Evolutionary conservation across 768 basidiomycete species (phyloP).

Genomic region (Suillus clintonianus): DNA sequence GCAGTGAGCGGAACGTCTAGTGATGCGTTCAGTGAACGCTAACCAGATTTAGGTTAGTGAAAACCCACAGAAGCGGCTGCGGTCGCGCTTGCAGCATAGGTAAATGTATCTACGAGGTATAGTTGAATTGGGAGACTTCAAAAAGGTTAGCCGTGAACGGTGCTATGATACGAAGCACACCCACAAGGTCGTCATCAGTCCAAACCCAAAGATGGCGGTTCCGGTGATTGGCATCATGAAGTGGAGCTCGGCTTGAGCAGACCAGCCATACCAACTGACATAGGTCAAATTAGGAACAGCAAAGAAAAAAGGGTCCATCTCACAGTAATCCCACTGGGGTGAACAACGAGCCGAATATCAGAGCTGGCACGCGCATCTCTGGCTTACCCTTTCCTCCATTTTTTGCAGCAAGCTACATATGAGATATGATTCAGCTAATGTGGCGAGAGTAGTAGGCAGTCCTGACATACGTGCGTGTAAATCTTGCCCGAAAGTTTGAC

Average conservation of each 20-base stretch:
- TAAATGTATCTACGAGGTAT: slow-evolving; percentile 73
- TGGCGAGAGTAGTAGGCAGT: neutral
- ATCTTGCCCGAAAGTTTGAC: slow-evolving; percentile 47
- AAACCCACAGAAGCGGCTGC: slow-evolving; percentile 58
- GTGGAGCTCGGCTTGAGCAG: slow-evolving; percentile 63
- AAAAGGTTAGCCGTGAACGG: slow-evolving; percentile 1
- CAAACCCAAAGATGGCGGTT: slow-evolving; percentile 60
- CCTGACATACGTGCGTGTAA: slow-evolving; percentile 46
- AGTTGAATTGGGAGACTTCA: slow-evolving; percentile 61
- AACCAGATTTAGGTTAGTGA: neutral
- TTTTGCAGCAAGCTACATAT: slow-evolving; percentile 46
- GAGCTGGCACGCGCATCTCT: too few relatives aligned
- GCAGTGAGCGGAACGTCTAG: slow-evolving; percentile 59
- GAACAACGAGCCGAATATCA: slow-evolving; percentile 68
- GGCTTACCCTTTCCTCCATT: slow-evolving; percentile 69
- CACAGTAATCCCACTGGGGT: slow-evolving; percentile 71
- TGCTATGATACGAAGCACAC: slow-evolving; percentile 21
- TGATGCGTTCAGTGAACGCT: neutral
- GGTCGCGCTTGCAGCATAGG: slow-evolving; percentile 64
- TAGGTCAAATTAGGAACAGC: slow-evolving; percentile 1
- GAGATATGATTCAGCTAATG: neutral
- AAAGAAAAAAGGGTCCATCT: slow-evolving; percentile 24
- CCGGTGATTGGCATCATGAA: slow-evolving; percentile 80
- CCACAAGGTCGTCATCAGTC: slow-evolving; percentile 62
- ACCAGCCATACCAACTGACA: slow-evolving; percentile 82